Conservation (phyloP, 371 early-diverging fungal genomes). For the Actinomortierella ambigua region DNA sequence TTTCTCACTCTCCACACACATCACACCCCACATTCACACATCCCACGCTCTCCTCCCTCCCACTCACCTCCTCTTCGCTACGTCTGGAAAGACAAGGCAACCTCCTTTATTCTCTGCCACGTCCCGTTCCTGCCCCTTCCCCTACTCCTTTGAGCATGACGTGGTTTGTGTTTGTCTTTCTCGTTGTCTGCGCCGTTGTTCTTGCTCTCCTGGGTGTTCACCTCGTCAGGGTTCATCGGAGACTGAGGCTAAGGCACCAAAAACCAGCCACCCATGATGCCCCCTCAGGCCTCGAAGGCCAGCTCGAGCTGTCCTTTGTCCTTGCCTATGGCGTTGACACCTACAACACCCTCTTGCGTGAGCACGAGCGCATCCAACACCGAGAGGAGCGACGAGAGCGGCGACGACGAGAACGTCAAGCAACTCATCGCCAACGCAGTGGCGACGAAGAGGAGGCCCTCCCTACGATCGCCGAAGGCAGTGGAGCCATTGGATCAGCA, state of each 20-base stretch:
- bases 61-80: neutral
- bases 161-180: constrained; percentile 18
- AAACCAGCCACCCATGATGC: constrained; percentile 33
- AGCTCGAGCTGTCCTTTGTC: constrained; percentile 31
- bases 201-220: neutral
- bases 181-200: neutral
- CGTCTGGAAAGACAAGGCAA: constrained; percentile 1
- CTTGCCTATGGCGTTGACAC: constrained; percentile 34
- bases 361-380: constrained; percentile 15
- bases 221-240: neutral
- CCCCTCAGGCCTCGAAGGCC: constrained; percentile 30
- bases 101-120: neutral
- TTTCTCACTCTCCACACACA: constrained; percentile 2
- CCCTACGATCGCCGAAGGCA: neutral
- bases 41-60: too few relatives aligned
- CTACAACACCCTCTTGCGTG: constrained; percentile 32
- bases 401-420: neutral
- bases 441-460: neutral
- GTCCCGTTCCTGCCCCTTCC: neutral
- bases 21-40: too few relatives aligned
- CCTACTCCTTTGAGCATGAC: constrained; percentile 1
- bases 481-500: constrained; percentile 1
- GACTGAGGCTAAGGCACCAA: constrained; percentile 18
- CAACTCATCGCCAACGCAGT: neutral
- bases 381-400: neutral